A percentile compares a stretch with the other conserved stretches of the same genome.
These are phyloP conservation scores for Fusarium sp. DNA, from an alignment of 2,329 filamentous ascomycete genomes.

Conservation along the genomic window DNA sequence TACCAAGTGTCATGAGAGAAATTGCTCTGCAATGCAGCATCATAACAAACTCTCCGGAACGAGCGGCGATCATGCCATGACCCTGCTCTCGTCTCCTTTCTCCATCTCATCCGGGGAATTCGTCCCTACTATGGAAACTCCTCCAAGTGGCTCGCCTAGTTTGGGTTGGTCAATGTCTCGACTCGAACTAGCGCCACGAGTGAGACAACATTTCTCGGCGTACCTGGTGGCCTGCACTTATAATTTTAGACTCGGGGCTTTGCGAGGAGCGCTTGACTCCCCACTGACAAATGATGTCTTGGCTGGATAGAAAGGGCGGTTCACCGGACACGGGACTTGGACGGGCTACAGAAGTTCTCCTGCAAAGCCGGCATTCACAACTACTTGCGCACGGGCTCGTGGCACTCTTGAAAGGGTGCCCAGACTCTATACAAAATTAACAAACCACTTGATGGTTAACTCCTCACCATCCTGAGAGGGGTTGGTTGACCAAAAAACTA, in stretches of 20 bases:
- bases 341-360: background rate
- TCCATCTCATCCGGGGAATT: conserved; percentile 12
- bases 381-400: conserved; percentile 14
- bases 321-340: conserved; percentile 2
- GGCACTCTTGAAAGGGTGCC: background rate
- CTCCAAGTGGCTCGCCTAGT: conserved; percentile 23
- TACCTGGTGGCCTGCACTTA: conserved; percentile 7
- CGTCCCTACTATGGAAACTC: conserved; percentile 22
- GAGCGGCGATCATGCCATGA: conserved; percentile 17
- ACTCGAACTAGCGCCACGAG: conserved; percentile 31
- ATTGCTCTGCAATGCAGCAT: conserved; percentile 2
- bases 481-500: background rate
- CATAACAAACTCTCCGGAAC: conserved; percentile 6
- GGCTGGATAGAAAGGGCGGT: background rate
- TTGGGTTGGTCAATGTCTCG: conserved; percentile 24
- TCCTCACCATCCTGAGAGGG: background rate
- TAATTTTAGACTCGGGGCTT: conserved; percentile 6
- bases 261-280: background rate
- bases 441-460: background rate
- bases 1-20: conserved; percentile 47
- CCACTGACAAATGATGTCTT: background rate
- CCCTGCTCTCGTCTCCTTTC: conserved; percentile 28
- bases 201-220: conserved; percentile 3
- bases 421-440: background rate
- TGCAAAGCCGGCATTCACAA: background rate